These are phyloP conservation scores for Gamsiella multidivaricata DNA, from an alignment of 192 early-diverging fungal species.

Conservation along the genomic window DNA sequence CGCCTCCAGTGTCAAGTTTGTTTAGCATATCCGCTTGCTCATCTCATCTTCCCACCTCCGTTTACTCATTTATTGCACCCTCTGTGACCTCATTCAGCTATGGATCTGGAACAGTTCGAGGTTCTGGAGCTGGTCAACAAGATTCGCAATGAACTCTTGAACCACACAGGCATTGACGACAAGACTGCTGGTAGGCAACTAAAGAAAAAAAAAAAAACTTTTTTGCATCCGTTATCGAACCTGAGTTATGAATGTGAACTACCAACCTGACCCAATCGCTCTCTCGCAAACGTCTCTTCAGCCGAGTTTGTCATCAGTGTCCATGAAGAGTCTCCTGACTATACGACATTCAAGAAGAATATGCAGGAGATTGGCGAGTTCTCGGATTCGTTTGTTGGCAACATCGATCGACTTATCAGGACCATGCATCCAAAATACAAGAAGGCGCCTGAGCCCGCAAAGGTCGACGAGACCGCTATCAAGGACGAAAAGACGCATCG, in stretches of 20 bases:
- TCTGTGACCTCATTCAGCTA: conserved; percentile 1
- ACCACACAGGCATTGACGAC: conserved; percentile 93
- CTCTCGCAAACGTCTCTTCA: too few relatives aligned
- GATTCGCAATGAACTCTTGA: conserved; percentile 89
- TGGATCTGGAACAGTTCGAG: conserved; percentile 84
- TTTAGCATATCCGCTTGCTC: too few relatives aligned
- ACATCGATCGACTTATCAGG: conserved; percentile 87
- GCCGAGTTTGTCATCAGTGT: conserved; percentile 94
- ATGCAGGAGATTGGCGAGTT: conserved; percentile 84
- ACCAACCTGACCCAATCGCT: too few relatives aligned
- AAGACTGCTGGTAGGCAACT: conserved; percentile 69
- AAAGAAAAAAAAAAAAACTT: too few relatives aligned
- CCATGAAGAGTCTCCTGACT: conserved; percentile 74
- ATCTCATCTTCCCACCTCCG: too few relatives aligned
- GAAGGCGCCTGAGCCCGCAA: conserved; percentile 14
- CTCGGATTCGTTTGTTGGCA: conserved; percentile 82
- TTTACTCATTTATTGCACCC: too few relatives aligned
- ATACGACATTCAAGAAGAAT: conserved; percentile 73
- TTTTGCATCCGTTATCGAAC: too few relatives aligned
- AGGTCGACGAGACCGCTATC: conserved; percentile 38
- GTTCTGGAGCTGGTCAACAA: conserved; percentile 90
- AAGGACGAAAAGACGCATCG: conserved; percentile 66
- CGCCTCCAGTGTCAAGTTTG: too few relatives aligned
- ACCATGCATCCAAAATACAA: conserved; percentile 80
- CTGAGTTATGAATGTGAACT: too few relatives aligned